phyloP scores from a whole-genome alignment of 148 eudicot species.

The Selenicereus undatus region DNA sequence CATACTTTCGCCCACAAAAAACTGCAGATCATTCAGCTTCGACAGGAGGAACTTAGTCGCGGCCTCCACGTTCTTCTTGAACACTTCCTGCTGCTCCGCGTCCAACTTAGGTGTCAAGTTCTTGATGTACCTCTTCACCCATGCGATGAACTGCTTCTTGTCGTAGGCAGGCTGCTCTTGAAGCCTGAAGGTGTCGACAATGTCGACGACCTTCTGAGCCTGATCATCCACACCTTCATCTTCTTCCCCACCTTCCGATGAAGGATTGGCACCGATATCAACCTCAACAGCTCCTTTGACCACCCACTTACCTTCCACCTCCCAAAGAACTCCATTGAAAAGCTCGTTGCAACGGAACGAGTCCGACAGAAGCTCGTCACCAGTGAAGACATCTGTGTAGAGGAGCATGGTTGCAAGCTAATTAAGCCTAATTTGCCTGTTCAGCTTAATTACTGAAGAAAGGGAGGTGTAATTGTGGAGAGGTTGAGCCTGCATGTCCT shows the following conservation, averaged over 20 bases:
- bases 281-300: slow-evolving; percentile 66
- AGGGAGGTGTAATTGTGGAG: not conserved
- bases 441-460: too few species aligned
- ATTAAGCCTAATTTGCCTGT: too few species aligned
- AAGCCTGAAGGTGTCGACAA: too few species aligned
- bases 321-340: slow-evolving; percentile 68
- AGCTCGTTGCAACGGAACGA: slow-evolving; percentile 75
- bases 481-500: not conserved
- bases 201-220: too few species aligned
- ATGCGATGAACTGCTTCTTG: slow-evolving; percentile 44
- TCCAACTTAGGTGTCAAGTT: slow-evolving; percentile 38
- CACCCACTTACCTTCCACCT: slow-evolving; percentile 96
- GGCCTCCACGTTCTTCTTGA: slow-evolving; percentile 39
- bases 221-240: too few species aligned
- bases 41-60: slow-evolving; percentile 46
- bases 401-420: not conserved
- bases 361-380: slow-evolving; percentile 88
- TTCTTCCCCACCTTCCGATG: slow-evolving; percentile 84
- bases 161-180: too few species aligned
- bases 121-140: slow-evolving; percentile 50
- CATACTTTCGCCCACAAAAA: slow-evolving; percentile 63
- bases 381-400: too few species aligned
- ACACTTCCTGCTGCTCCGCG: slow-evolving; percentile 26
- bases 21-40: slow-evolving; percentile 47
- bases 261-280: slow-evolving; percentile 92